A percentile compares a stretch with the other conserved stretches of the same genome.
These are phyloP conservation scores for Sarocladium kiliense DNA, from an alignment of 2,329 filamentous ascomycete genomes.

Conservation along the genomic window DNA sequence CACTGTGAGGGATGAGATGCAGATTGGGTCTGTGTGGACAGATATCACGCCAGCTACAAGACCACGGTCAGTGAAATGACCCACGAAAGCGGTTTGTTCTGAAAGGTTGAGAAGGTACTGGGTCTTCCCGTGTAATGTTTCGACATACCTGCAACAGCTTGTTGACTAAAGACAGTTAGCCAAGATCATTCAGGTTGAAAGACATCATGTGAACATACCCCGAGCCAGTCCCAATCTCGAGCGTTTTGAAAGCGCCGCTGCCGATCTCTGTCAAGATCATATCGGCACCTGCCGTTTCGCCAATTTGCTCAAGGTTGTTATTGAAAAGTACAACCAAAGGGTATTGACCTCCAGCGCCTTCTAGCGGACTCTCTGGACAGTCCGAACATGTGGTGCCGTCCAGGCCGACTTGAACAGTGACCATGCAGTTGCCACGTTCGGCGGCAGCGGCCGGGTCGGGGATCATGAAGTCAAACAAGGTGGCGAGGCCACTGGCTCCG, in stretches of 20 bases:
- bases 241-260: background rate
- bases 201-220: background rate
- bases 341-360: background rate
- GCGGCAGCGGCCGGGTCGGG: background rate
- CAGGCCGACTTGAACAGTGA: background rate
- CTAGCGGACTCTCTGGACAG: background rate
- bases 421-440: background rate
- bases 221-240: background rate
- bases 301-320: background rate
- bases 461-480: background rate
- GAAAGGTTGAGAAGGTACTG: no score
- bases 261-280: background rate
- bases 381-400: background rate
- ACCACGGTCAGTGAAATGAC: background rate
- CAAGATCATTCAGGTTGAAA: background rate
- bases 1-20: background rate
- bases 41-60: background rate
- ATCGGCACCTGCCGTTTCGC: background rate
- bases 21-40: background rate
- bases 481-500: background rate
- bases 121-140: no score
- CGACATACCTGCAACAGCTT: background rate
- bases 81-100: no score
- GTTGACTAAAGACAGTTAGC: background rate
- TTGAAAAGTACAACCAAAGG: background rate